A percentile compares a stretch with the other conserved stretches of the same genome.
Evolutionary conservation across 352 stramenopile genomes (phyloP).

Genomic region (Pythium sukuiense): DNA sequence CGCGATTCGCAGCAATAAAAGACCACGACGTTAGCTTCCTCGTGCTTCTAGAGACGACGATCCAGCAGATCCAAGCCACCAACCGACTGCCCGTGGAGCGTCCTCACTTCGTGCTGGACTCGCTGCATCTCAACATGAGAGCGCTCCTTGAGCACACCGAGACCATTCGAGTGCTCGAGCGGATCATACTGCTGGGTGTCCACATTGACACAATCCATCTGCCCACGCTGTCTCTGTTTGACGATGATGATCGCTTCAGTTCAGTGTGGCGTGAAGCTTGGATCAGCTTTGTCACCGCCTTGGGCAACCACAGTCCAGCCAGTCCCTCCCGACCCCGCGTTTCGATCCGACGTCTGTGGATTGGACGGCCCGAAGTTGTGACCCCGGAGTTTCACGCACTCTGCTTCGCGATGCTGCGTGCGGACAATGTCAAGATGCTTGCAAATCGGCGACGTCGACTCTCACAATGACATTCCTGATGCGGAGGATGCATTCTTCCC

Average conservation of each 20-base stretch:
- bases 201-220: constrained; percentile 4
- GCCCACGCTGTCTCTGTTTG: not conserved
- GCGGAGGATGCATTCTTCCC: not conserved
- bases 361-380: not conserved
- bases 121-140: not conserved
- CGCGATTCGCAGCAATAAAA: not conserved
- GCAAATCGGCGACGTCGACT: not conserved
- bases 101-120: constrained; percentile 3
- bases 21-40: not conserved
- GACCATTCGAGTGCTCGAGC: not conserved
- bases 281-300: constrained; percentile 4
- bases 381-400: not conserved
- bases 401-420: not conserved
- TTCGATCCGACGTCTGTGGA: not conserved
- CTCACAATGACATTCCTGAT: not conserved
- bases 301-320: not conserved
- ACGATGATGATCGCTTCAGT: not conserved
- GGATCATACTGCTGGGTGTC: constrained; percentile 7
- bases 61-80: constrained; percentile 1
- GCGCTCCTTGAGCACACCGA: not conserved
- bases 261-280: constrained; percentile 5
- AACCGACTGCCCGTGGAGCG: not conserved
- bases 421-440: not conserved
- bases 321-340: not conserved
- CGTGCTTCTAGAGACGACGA: not conserved